Evolutionary conservation across 805 yeast species (phyloP), one percentile per base, ranked within the genome.

Genomic region (Candida silvatica): DNA sequence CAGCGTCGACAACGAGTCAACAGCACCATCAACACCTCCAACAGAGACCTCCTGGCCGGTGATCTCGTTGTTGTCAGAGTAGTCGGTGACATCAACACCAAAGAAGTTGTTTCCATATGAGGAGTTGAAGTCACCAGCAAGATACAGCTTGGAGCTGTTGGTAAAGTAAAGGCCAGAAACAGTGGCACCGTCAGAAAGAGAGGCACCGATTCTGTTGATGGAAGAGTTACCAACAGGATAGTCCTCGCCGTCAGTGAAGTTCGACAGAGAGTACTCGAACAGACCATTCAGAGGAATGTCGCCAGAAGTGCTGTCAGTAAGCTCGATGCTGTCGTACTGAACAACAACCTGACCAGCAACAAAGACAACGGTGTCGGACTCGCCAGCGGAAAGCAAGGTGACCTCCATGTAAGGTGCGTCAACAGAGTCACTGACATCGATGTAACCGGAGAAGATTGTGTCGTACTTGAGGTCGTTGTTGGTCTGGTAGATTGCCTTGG

Each of bases 381-480:
- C 55, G 6, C 58, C 44, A 2, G 68, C 57, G 4, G 63, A 47
- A 25, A 51, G 37, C n/a, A 62, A 54, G 4, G 41, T 49, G 42
- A 81, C 44, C 5, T 59, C 62, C 8, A 82, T 60, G 16, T 59
- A 60, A 2, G 56, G 51, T 3, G 56, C 52, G 17, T 37, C 30
- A 4, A 27, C 7, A 6, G 67, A 46, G 20, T 40, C 43, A n/a
- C 62, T 50, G 1, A 72, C 70, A 17, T 72, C 66, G 32, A 88
- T 53, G 39, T 72, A 74, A 1, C 97, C 98, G 29, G 69, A 62
- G 53, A 61, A 90, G 6, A 92, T 51, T 15, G 69, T 64, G 55
- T 92, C 97, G 53, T 85, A 90, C 54, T 92, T 92, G 32, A 78
- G 70, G 37, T 74, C 69, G 24, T 74, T 64, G 54, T 92, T 92